Evolutionary conservation across 345 rosid species (phyloP).

Genomic region (Citrus glauca): DNA sequence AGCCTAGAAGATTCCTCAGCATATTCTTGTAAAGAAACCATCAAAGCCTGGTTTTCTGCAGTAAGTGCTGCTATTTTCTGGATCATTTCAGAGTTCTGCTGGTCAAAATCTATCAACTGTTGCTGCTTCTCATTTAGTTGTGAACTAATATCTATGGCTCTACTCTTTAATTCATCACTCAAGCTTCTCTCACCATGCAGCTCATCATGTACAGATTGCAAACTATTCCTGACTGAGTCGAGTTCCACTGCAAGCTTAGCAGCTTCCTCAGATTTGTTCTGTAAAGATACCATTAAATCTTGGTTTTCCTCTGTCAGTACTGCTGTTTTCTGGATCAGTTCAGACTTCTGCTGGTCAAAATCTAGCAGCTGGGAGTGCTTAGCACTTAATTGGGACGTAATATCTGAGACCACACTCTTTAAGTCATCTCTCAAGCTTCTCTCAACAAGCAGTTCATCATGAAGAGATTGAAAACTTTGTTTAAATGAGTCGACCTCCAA

Average conservation of each 20-base stretch:
- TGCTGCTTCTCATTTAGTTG: constrained; percentile 47
- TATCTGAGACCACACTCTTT: constrained; percentile 42
- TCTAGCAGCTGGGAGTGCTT: constrained; percentile 47
- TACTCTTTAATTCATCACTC: constrained; percentile 39
- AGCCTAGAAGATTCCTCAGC: constrained; percentile 48
- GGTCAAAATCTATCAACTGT: constrained; percentile 45
- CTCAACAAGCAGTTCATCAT: constrained; percentile 47
- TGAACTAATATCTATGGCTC: constrained; percentile 44
- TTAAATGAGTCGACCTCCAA: constrained; percentile 41
- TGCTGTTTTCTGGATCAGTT: constrained; percentile 40
- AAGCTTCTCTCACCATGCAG: constrained; percentile 49
- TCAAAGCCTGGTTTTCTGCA: constrained; percentile 51
- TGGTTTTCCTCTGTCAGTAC: constrained; percentile 59
- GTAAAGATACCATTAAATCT: constrained; percentile 43
- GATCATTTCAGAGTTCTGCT: constrained; percentile 22
- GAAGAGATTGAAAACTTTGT: constrained; percentile 33
- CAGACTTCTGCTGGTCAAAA: constrained; percentile 38
- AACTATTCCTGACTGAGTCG: constrained; percentile 35
- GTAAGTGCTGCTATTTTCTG: constrained; percentile 50
- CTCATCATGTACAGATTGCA: constrained; percentile 37
- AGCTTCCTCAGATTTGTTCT: constrained; percentile 49
- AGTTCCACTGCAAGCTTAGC: constrained; percentile 44
- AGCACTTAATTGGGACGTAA: constrained; percentile 49
- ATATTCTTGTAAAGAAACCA: constrained; percentile 46
- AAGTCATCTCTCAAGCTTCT: constrained; percentile 40